Conservation (phyloP, 345 rosid genomes). For the Melaleuca alternifolia region DNA sequence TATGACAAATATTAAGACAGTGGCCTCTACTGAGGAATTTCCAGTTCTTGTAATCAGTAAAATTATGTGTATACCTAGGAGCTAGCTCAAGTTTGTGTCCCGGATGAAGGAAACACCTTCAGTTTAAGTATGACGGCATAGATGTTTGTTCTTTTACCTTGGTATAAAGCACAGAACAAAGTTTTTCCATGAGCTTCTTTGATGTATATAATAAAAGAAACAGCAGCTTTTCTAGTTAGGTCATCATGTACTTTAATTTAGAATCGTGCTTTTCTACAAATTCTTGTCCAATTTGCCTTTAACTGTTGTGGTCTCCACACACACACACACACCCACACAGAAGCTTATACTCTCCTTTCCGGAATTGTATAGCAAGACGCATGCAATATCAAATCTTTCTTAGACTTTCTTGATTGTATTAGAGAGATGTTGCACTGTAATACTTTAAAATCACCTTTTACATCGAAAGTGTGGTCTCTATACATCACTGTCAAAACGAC, state of each 20-base stretch:
- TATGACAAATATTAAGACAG: background rate
- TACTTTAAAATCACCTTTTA: background rate
- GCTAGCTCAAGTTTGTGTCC: background rate
- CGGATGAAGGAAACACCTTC: background rate
- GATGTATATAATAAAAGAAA: background rate
- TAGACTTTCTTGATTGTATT: background rate
- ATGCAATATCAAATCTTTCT: background rate
- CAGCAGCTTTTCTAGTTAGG: background rate
- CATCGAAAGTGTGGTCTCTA: background rate
- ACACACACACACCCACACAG: too few species aligned
- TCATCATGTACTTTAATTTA: background rate
- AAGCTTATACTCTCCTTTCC: background rate
- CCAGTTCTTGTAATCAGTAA: background rate
- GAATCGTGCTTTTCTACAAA: background rate
- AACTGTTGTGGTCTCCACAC: background rate
- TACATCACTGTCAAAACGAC: background rate
- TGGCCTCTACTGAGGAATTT: background rate
- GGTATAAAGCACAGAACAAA: background rate
- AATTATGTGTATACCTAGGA: background rate
- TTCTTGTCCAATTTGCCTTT: background rate
- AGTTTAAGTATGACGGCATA: background rate
- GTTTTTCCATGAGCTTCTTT: background rate
- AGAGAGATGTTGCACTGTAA: background rate
- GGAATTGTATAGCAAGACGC: background rate
- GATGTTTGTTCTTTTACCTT: background rate